Base-by-base conservation (phyloP, 176 grass and related monocot species). In the Ensete ventricosum region DNA sequence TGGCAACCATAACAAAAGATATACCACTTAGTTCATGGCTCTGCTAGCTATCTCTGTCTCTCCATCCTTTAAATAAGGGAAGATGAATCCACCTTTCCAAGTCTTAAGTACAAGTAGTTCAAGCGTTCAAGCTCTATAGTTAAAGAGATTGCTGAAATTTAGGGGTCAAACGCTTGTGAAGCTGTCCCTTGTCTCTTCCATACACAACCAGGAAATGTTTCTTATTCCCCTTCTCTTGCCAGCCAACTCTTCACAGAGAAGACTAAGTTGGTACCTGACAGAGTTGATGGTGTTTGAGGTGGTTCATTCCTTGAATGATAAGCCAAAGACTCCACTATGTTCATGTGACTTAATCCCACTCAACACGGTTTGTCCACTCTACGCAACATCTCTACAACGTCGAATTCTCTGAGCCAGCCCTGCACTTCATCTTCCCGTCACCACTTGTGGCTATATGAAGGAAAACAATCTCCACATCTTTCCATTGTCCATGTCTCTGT, bases 291-390 rank as follows among this genome's bases (percentile, higher is more conserved):
- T 27, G 62, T 65, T 65, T 65, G 11, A 24, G 12, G 29, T 34
- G 29, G 29, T 43, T 43, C 34, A 26, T 65, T 23, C 26, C 13
- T 12, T 26, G 9, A 20, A 60, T 60, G 8, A 17, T 17, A 60
- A 60, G 57, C 16, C 57, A 17, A 60, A 60, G 57, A 60, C 13
- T 60, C 57, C 0, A 60, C 57, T 25, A 6, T 21, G 9, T 22
- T 63, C 63, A 65, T 65, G 63, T 65, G 63, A 26, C 63, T 26
- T 23, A 29, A 65, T 12, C 63, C 63, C 63, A 65, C 63, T 65
- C 63, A 29, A 65, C 21, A 65, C 63, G 63, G 63, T 13, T 65
- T 27, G 21, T 27, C 22, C 11, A 26, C 24, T 65, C 63, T 65
- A 65, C 63, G 63, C 63, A 65, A 63, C 60, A 11, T 71, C 9